These are phyloP conservation scores for Euptelea pleiosperma DNA, from an alignment of 164 flowering plant species.

Conservation along the genomic window DNA sequence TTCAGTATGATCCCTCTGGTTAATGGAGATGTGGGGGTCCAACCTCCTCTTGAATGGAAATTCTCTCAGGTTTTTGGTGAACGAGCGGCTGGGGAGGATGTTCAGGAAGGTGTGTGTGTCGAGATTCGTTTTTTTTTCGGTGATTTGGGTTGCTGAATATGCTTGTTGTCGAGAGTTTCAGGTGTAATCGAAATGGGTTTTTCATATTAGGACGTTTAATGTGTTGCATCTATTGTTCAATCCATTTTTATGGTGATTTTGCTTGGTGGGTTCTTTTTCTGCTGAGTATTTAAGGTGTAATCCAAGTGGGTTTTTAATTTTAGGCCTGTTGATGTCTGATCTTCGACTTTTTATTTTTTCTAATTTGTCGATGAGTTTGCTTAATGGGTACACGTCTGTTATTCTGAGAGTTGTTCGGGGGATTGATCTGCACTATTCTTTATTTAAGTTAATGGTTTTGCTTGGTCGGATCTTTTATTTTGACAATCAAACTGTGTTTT, in stretches of 20 bases:
- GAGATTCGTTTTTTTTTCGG: slow-evolving; percentile 18
- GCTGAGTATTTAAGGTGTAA: no score
- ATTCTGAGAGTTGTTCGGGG: no score
- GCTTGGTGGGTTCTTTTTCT: background rate
- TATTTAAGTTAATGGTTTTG: no score
- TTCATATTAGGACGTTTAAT: background rate
- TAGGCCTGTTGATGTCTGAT: background rate
- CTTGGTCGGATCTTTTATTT: no score
- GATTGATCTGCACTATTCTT: no score
- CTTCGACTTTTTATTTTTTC: background rate
- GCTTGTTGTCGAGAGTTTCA: background rate
- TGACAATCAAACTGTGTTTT: no score
- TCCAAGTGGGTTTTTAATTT: no score
- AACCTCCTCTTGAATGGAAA: slow-evolving; percentile 62
- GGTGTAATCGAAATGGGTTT: slow-evolving; percentile 4
- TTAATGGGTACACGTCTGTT: background rate
- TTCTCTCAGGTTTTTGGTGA: slow-evolving; percentile 83
- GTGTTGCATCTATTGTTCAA: background rate
- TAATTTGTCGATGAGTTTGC: slow-evolving; percentile 5
- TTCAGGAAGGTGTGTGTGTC: slow-evolving; percentile 66
- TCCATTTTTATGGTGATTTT: background rate
- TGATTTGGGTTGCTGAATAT: slow-evolving; percentile 5
- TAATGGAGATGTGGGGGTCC: slow-evolving; percentile 28
- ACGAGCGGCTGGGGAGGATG: slow-evolving; percentile 70
- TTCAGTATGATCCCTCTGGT: slow-evolving; percentile 14